phyloP scores from a whole-genome alignment of 108 stramenopile genomes.

The Skeletonema marinoi region DNA sequence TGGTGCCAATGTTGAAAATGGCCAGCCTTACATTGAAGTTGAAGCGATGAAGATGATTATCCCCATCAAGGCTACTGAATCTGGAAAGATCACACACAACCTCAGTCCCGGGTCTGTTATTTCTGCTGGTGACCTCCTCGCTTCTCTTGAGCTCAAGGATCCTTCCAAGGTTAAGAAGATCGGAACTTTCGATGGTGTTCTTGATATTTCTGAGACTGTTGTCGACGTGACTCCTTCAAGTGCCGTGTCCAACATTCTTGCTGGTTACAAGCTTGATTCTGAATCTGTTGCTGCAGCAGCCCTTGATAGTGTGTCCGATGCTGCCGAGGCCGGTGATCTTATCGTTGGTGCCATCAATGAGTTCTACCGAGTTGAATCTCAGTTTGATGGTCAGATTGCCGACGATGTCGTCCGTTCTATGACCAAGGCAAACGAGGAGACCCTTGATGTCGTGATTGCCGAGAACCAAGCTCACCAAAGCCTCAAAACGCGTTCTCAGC shows the following conservation, averaged over 20 bases:
- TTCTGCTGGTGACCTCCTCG: constrained; percentile 94
- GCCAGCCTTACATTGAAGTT: constrained; percentile 94
- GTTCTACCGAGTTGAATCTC: constrained; percentile 87
- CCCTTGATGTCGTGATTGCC: constrained; percentile 78
- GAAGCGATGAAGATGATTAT: constrained; percentile 98
- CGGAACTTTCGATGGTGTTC: constrained; percentile 73
- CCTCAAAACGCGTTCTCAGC: constrained; percentile 49
- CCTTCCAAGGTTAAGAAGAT: constrained; percentile 96
- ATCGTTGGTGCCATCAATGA: constrained; percentile 69
- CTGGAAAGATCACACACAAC: constrained; percentile 91
- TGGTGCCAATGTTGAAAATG: constrained; percentile 86
- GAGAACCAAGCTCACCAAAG: constrained; percentile 83
- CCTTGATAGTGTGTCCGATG: constrained; percentile 50
- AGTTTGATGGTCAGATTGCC: constrained; percentile 79
- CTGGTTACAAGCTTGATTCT: constrained; percentile 71
- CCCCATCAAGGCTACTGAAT: constrained; percentile 93
- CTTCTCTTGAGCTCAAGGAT: constrained; percentile 93
- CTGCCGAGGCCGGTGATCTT: constrained; percentile 60
- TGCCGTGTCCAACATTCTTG: constrained; percentile 69
- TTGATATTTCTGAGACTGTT: constrained; percentile 58
- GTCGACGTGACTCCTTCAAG: constrained; percentile 48
- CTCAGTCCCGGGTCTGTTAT: constrained; percentile 95
- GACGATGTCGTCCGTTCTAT: constrained; percentile 90
- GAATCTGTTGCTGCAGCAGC: constrained; percentile 59
- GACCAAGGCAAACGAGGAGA: constrained; percentile 82